Conservation (phyloP, 345 rosid genomes). For the Linum tenue region DNA sequence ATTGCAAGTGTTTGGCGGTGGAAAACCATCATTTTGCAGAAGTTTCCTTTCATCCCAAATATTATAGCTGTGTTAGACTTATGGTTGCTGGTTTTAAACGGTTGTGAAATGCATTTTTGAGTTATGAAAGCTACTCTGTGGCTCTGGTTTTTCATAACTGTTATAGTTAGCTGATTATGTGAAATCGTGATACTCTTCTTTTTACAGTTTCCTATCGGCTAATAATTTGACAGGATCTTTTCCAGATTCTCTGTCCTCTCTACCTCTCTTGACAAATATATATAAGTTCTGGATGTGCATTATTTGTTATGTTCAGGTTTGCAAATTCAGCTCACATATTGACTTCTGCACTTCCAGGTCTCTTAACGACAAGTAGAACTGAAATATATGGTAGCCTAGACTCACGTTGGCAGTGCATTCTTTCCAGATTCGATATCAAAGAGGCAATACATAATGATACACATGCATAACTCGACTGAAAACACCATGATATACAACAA, state of each 20-base stretch:
- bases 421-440: no score
- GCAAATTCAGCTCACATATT: neutral
- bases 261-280: conserved; percentile 51
- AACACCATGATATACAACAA: no score
- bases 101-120: neutral
- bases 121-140: neutral
- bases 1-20: no score
- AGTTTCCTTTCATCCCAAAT: no score
- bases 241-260: conserved; percentile 62
- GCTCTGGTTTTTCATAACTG: neutral
- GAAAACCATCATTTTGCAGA: no score
- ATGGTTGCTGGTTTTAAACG: no score
- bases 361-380: conserved; percentile 40
- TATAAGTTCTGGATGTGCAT: conserved; percentile 35
- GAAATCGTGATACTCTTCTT: conserved; percentile 33
- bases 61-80: no score
- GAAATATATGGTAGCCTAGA: no score
- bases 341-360: conserved; percentile 49
- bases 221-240: conserved; percentile 87
- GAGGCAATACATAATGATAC: no score
- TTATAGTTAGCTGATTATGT: conserved; percentile 2
- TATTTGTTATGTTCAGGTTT: conserved; percentile 5
- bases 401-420: no score
- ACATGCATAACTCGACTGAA: no score
- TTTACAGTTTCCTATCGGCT: conserved; percentile 84